Percentiles rank a stretch among this genome's conserved stretches.
These are phyloP conservation scores for Auricularia sp. DNA, from an alignment of 768 basidiomycete genomes.

Conservation along the genomic window DNA sequence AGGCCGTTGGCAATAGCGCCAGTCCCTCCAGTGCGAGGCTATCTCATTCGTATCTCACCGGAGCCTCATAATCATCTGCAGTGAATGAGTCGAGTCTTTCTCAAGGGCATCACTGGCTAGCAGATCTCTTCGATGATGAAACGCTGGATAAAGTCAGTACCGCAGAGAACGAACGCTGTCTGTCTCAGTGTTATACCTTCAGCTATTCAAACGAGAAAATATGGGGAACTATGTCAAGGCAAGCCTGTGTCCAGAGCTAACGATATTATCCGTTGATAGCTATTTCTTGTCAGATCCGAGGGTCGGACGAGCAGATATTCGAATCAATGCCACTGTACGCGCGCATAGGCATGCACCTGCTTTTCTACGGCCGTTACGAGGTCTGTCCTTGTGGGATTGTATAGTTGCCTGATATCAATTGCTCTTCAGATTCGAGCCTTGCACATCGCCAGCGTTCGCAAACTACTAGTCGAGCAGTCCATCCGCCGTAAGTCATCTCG, in stretches of 20 bases:
- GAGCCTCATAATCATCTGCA: neutral
- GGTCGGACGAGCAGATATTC: slow-evolving; percentile 41
- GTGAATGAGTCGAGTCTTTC: neutral
- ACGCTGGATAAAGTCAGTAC: slow-evolving; percentile 20
- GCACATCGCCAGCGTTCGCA: slow-evolving; percentile 37
- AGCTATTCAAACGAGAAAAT: slow-evolving; percentile 26
- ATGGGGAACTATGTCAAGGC: slow-evolving; percentile 13
- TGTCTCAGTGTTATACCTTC: neutral
- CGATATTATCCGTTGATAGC: neutral
- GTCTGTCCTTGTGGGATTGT: slow-evolving; percentile 17
- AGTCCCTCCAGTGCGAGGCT: neutral
- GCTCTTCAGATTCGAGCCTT: slow-evolving; percentile 23
- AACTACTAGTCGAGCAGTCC: slow-evolving; percentile 45
- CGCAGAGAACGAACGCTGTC: neutral
- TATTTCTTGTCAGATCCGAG: slow-evolving; percentile 17
- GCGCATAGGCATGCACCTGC: slow-evolving; percentile 63
- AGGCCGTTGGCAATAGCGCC: neutral
- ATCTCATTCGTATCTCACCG: neutral
- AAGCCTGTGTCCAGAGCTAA: neutral
- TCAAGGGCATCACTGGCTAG: slow-evolving; percentile 1
- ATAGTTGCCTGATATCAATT: too few relatives aligned
- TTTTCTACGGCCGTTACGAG: slow-evolving; percentile 52
- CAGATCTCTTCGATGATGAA: slow-evolving; percentile 12
- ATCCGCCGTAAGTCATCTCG: slow-evolving; percentile 21
- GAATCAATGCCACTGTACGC: slow-evolving; percentile 70